A percentile compares a stretch with the other conserved stretches of the same genome.
Evolutionary conservation across 1,284 basidiomycete species (phyloP).

Genomic region (Irpex rosettiformis): DNA sequence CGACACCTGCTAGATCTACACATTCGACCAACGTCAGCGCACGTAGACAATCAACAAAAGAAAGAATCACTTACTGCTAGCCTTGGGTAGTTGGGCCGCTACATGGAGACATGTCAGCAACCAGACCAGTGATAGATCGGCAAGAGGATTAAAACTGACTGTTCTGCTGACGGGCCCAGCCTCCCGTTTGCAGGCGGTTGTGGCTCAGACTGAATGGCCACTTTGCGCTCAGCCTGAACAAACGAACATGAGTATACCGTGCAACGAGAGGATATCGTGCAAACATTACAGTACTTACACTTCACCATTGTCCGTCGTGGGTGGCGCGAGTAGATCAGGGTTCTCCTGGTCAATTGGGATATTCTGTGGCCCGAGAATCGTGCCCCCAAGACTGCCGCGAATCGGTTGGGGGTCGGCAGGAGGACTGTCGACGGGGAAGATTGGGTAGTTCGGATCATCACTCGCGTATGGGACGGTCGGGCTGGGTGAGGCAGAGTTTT

Average conservation of each 20-base stretch:
- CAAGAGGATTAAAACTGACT: neutral
- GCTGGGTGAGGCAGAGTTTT: neutral
- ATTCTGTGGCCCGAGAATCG: slow-evolving; percentile 40
- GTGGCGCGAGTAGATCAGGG: neutral
- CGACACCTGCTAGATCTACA: slow-evolving; percentile 10
- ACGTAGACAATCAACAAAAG: neutral
- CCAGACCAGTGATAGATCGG: neutral
- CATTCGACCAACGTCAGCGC: neutral
- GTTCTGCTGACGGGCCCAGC: slow-evolving; percentile 15
- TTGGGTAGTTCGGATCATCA: slow-evolving; percentile 14
- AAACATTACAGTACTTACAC: slow-evolving; percentile 1
- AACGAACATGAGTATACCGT: neutral
- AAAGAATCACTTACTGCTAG: neutral
- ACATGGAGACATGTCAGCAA: neutral
- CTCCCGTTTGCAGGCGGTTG: slow-evolving; percentile 13
- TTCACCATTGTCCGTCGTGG: neutral
- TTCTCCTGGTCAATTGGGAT: neutral
- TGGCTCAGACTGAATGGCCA: slow-evolving; percentile 13
- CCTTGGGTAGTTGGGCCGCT: slow-evolving; percentile 10
- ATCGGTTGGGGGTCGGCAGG: slow-evolving; percentile 32
- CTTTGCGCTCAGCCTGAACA: slow-evolving; percentile 8
- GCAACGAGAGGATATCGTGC: neutral
- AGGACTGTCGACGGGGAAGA: slow-evolving; percentile 26
- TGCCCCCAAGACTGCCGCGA: slow-evolving; percentile 35
- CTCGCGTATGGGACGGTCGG: slow-evolving; percentile 17